Evolutionary conservation across 2,329 filamentous ascomycete genomes (phyloP).

Genomic region (Sclerotinia nivalis): DNA sequence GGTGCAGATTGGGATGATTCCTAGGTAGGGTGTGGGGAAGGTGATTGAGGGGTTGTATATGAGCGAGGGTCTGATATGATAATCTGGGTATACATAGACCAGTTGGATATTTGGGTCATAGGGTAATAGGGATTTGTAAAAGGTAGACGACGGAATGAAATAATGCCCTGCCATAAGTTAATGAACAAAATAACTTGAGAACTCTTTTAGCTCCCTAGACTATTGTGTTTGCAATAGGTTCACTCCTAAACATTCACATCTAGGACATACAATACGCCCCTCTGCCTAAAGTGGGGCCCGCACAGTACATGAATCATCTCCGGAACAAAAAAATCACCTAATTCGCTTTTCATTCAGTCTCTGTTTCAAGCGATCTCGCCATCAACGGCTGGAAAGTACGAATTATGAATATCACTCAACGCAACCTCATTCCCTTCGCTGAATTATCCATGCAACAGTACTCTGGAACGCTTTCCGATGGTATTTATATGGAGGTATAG

Average conservation of each 20-base stretch:
- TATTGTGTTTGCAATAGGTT: neutral
- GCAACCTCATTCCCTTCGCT: neutral
- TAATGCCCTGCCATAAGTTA: neutral
- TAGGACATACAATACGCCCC: neutral
- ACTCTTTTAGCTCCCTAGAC: neutral
- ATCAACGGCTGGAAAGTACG: neutral
- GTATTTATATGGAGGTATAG: neutral
- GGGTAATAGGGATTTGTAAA: neutral
- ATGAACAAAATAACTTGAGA: neutral
- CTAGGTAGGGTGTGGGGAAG: conserved; percentile 43
- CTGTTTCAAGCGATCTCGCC: neutral
- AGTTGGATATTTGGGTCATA: neutral
- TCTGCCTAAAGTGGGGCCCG: neutral
- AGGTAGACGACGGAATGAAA: neutral
- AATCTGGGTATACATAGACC: neutral
- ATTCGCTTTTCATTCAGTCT: neutral
- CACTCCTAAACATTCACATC: neutral
- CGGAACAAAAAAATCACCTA: no score
- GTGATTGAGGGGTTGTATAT: neutral
- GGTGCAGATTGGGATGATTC: conserved; percentile 27
- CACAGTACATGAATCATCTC: neutral
- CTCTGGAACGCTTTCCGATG: neutral
- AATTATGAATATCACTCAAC: neutral
- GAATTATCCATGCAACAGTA: neutral
- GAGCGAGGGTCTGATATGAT: neutral